Evolutionary conservation across 495 filamentous ascomycete genomes (phyloP).

Genomic region (Eremomyces bilateralis): DNA sequence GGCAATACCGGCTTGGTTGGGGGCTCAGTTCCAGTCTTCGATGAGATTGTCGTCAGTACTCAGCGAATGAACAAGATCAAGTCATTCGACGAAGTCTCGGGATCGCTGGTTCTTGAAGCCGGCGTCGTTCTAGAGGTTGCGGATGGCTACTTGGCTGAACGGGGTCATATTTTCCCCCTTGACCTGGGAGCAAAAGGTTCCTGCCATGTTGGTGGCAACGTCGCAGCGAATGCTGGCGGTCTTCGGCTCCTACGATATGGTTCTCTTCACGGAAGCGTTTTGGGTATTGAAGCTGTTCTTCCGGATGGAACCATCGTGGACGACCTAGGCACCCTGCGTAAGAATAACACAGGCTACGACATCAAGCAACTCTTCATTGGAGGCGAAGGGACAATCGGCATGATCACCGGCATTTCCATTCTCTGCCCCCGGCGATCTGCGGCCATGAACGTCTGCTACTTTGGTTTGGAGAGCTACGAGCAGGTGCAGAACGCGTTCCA

Average conservation of each 20-base stretch:
- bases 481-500: conserved; percentile 62
- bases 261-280: conserved; percentile 74
- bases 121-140: conserved; percentile 78
- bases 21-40: conserved; percentile 85
- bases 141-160: conserved; percentile 61
- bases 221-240: conserved; percentile 91
- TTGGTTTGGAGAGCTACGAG: conserved; percentile 34
- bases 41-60: conserved; percentile 88
- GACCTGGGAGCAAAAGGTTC: conserved; percentile 94
- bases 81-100: conserved; percentile 83
- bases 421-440: conserved; percentile 53
- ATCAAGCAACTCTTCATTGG: conserved; percentile 96
- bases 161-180: conserved; percentile 71
- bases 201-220: conserved; percentile 94
- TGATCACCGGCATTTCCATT: conserved; percentile 78
- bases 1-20: conserved; percentile 93
- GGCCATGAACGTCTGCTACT: conserved; percentile 15
- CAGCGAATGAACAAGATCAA: conserved; percentile 74
- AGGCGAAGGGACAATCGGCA: conserved; percentile 79
- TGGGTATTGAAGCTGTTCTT: conserved; percentile 82
- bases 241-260: conserved; percentile 80
- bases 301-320: conserved; percentile 83
- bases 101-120: conserved; percentile 70
- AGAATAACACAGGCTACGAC: conserved; percentile 98
- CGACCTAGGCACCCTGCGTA: conserved; percentile 65